Evolutionary conservation across 2,329 filamentous ascomycete genomes (phyloP).

Genomic region (Sporothrix humicola): DNA sequence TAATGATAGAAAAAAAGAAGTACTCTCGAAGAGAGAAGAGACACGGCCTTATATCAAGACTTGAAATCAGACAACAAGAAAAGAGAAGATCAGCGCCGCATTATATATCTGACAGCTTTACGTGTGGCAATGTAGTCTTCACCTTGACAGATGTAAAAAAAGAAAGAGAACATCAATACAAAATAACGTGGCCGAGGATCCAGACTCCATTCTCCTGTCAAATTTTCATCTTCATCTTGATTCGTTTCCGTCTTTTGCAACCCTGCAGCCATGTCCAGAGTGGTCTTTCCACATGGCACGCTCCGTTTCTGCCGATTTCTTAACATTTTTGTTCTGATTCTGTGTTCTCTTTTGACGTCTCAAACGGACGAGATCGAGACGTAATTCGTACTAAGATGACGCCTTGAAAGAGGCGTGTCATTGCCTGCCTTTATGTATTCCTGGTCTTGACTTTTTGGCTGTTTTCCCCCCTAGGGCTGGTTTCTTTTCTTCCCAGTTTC

Average conservation of each 20-base stretch:
- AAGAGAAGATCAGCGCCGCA: conserved; percentile 21
- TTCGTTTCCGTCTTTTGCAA: background rate
- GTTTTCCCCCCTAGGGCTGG: background rate
- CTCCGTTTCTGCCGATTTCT: background rate
- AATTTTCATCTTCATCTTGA: background rate
- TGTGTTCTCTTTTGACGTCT: background rate
- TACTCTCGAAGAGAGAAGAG: no score
- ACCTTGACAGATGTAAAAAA: background rate
- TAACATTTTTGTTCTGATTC: background rate
- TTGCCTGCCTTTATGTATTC: background rate
- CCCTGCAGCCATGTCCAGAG: background rate
- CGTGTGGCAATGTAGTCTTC: background rate
- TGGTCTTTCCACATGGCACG: conserved; percentile 2
- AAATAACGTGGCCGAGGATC: conserved; percentile 2
- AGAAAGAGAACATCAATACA: background rate
- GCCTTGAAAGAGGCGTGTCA: conserved; percentile 14
- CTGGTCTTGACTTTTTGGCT: background rate
- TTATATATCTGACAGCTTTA: conserved; percentile 22
- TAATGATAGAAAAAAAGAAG: background rate
- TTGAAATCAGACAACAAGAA: background rate
- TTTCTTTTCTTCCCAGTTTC: background rate
- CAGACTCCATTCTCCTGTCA: background rate
- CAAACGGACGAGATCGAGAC: background rate
- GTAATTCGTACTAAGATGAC: conserved; percentile 30
- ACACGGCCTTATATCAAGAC: background rate